Percentiles rank a stretch among this genome's conserved stretches.
These are phyloP conservation scores for Hypoxylon sp. DNA, from an alignment of 2,329 filamentous ascomycete species.

Conservation along the genomic window DNA sequence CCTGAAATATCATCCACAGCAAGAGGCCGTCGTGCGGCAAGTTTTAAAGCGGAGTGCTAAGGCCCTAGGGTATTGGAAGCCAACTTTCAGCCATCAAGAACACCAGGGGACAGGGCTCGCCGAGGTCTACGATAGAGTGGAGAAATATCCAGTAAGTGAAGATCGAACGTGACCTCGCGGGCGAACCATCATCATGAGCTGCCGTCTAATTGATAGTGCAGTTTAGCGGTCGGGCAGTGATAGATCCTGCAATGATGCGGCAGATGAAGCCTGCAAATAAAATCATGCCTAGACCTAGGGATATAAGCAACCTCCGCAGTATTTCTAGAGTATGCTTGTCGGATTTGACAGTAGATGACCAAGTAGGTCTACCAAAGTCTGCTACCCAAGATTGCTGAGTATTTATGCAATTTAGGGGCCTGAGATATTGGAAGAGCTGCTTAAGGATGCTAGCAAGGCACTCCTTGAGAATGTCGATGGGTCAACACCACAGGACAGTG, in stretches of 20 bases:
- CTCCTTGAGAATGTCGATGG: background rate
- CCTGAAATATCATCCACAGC: background rate
- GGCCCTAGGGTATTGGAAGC: background rate
- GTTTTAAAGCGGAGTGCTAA: background rate
- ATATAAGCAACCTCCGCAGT: background rate
- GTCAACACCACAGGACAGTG: background rate
- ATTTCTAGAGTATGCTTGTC: background rate
- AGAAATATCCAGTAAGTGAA: background rate
- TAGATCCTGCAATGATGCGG: conserved; percentile 1
- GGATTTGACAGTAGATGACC: background rate
- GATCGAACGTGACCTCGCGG: background rate
- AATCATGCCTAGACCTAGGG: background rate
- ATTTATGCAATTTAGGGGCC: background rate
- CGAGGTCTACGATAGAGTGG: background rate
- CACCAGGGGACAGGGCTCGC: background rate
- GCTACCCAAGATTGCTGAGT: background rate
- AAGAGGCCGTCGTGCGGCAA: background rate
- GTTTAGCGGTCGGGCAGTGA: background rate
- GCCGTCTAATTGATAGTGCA: background rate
- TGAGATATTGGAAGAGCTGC: background rate
- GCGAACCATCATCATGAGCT: background rate
- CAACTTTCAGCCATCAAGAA: background rate
- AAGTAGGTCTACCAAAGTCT: background rate
- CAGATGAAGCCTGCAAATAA: background rate
- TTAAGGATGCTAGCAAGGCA: background rate